phyloP scores from a whole-genome alignment of 2,329 filamentous ascomycete species.

The Pseudopithomyces maydicus region DNA sequence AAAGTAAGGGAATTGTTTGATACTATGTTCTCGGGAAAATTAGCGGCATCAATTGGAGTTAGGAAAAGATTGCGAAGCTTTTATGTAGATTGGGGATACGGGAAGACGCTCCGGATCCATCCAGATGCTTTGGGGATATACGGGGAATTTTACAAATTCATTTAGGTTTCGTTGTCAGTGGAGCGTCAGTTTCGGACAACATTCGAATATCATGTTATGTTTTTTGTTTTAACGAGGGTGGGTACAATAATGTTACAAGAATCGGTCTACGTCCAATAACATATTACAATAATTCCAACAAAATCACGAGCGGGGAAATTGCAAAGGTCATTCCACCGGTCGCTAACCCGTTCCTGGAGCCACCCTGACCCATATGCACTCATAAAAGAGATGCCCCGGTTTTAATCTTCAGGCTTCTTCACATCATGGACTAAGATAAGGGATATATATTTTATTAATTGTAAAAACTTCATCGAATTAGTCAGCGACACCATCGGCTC shows the following conservation, averaged over 20 bases:
- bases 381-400: neutral
- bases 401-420: no score
- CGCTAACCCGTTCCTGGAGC: neutral
- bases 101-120: no score
- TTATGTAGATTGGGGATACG: neutral
- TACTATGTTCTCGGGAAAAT: neutral
- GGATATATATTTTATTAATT: no score
- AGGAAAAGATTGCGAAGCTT: neutral
- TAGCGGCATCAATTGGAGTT: conserved; percentile 1
- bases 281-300: neutral
- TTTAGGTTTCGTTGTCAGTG: no score
- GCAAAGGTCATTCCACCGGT: neutral
- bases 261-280: no score
- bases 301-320: neutral
- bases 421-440: no score
- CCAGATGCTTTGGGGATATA: no score
- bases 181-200: no score
- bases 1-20: neutral
- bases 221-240: no score
- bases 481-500: neutral
- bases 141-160: no score
- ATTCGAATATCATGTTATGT: no score
- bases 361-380: neutral
- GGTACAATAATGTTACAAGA: no score
- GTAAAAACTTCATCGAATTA: neutral